Percentiles rank a stretch among this genome's conserved stretches.
phyloP scores from a whole-genome alignment of 768 basidiomycete species.

The Scleroderma bovista region DNA sequence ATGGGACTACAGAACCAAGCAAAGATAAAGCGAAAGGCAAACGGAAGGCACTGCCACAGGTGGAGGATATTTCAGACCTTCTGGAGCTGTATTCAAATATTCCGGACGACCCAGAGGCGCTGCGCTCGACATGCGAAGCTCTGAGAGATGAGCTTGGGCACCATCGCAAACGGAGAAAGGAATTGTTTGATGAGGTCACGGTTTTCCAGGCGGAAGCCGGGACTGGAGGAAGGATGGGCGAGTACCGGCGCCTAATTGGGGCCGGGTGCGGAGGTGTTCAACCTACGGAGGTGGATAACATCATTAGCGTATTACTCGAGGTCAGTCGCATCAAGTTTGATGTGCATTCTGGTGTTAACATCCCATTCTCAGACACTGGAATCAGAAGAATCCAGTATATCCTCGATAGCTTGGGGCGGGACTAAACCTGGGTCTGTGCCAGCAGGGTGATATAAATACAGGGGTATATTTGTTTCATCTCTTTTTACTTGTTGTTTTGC shows the following conservation, averaged over 20 bases:
- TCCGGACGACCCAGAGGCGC: slow-evolving; percentile 50
- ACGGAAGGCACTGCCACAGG: slow-evolving; percentile 41
- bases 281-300: slow-evolving; percentile 82
- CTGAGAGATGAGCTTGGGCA: slow-evolving; percentile 61
- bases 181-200: slow-evolving; percentile 70
- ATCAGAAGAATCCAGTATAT: slow-evolving; percentile 71
- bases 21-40: slow-evolving; percentile 51
- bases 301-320: slow-evolving; percentile 81
- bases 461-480: neutral
- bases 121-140: slow-evolving; percentile 51
- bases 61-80: slow-evolving; percentile 64
- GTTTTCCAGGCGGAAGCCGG: slow-evolving; percentile 85
- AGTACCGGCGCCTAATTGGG: slow-evolving; percentile 85
- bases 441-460: slow-evolving; percentile 12
- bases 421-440: slow-evolving; percentile 18
- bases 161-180: slow-evolving; percentile 62
- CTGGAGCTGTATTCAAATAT: slow-evolving; percentile 50
- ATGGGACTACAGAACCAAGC: slow-evolving; percentile 32
- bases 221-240: slow-evolving; percentile 81
- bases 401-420: slow-evolving; percentile 38
- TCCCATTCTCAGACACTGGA: slow-evolving; percentile 58
- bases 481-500: neutral
- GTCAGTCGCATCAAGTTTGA: slow-evolving; percentile 33
- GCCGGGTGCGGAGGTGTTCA: slow-evolving; percentile 86
- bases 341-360: neutral